Conservation (phyloP, 2,329 filamentous ascomycete genomes). For the Colletotrichum lindemuthianum region DNA sequence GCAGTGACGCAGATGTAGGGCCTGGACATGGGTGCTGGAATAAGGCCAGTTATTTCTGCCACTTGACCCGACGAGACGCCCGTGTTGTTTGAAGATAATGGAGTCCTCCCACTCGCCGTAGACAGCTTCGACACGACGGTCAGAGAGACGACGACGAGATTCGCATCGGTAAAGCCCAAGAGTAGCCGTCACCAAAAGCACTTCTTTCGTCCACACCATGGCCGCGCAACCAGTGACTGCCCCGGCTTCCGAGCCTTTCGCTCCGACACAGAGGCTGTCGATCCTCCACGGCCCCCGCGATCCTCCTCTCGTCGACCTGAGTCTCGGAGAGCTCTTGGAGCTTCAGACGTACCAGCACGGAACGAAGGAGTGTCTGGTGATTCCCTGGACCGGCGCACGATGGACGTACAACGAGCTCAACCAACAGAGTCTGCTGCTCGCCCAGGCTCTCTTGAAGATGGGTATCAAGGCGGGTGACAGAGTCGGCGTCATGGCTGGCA, state of each 20-base stretch:
- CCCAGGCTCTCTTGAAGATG: slow-evolving; percentile 72
- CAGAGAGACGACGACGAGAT: background rate
- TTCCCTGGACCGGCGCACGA: slow-evolving; percentile 79
- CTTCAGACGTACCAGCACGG: slow-evolving; percentile 75
- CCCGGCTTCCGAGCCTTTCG: slow-evolving; percentile 40
- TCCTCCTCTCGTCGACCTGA: slow-evolving; percentile 76
- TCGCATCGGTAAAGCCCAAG: background rate
- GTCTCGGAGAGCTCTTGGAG: slow-evolving; percentile 76
- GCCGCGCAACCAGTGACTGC: slow-evolving; percentile 42
- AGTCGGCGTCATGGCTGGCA: slow-evolving; percentile 79
- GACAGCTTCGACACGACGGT: slow-evolving; percentile 15
- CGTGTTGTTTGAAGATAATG: slow-evolving; percentile 8
- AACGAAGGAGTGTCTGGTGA: slow-evolving; percentile 74
- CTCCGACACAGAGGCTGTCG: slow-evolving; percentile 56
- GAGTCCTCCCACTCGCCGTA: slow-evolving; percentile 15
- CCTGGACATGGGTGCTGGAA: slow-evolving; percentile 8
- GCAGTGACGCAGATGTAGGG: slow-evolving; percentile 33
- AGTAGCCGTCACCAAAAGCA: background rate
- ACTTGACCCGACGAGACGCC: slow-evolving; percentile 15
- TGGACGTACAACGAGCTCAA: slow-evolving; percentile 77
- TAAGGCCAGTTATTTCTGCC: slow-evolving; percentile 28
- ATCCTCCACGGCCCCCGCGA: slow-evolving; percentile 75
- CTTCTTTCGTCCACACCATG: slow-evolving; percentile 39
- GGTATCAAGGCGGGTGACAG: slow-evolving; percentile 76
- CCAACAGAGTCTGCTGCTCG: slow-evolving; percentile 68